phyloP scores from a whole-genome alignment of 768 basidiomycete species.

The Fistulinella prunicolor region DNA sequence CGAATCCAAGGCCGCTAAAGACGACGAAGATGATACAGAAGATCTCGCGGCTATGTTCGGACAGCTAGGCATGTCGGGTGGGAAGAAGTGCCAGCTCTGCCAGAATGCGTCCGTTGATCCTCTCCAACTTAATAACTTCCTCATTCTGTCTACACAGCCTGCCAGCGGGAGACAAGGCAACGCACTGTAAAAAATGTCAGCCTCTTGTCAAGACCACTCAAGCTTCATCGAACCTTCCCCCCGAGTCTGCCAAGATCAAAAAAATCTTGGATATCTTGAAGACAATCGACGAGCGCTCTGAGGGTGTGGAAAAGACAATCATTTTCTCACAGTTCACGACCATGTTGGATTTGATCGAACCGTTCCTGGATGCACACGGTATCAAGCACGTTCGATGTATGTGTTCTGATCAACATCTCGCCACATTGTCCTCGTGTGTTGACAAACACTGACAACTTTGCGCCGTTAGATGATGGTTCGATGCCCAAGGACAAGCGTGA shows the following conservation, averaged over 20 bases:
- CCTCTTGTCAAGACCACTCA: constrained; percentile 48
- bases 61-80: constrained; percentile 56
- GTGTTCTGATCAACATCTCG: constrained; percentile 32
- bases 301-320: constrained; percentile 83
- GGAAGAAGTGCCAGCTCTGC: constrained; percentile 77
- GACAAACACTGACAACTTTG: constrained; percentile 5
- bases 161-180: constrained; percentile 24
- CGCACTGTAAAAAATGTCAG: constrained; percentile 60
- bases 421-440: background rate
- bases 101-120: constrained; percentile 54
- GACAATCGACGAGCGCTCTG: constrained; percentile 56
- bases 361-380: constrained; percentile 67
- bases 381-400: constrained; percentile 83
- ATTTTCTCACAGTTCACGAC: constrained; percentile 93
- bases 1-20: constrained; percentile 56
- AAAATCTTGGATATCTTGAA: constrained; percentile 73
- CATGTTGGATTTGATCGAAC: constrained; percentile 83
- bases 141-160: constrained; percentile 16
- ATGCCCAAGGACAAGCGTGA: constrained; percentile 80
- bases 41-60: constrained; percentile 75
- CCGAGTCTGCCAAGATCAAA: constrained; percentile 82
- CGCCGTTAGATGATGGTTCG: constrained; percentile 74
- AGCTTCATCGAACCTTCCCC: constrained; percentile 42
- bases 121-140: background rate
- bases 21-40: constrained; percentile 58